Base-by-base conservation (phyloP, 225 moss, liverwort and hornwort species). In the Anthoceros angustus region DNA sequence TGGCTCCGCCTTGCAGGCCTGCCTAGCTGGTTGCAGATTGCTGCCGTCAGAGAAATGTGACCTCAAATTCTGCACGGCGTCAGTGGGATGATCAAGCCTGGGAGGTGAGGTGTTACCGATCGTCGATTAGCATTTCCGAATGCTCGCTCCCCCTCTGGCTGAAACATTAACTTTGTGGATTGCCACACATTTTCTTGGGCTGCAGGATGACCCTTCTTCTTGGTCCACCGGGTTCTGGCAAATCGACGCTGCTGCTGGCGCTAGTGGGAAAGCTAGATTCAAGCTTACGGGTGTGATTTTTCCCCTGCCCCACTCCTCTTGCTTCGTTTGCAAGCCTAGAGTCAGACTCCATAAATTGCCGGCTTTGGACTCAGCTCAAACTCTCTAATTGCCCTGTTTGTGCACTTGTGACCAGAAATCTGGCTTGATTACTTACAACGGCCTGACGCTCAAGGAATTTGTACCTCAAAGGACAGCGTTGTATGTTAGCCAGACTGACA, bases 211-310 rank as follows among this genome's bases (percentile, higher is more conserved):
- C 67, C n/a, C 67, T 84, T 70, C 74, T 80, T 0, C 67, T 84
- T 14, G 80, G 84, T 2, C 81, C 81, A 24, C 84, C 77, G 3
- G 76, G 79, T 21, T 67, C 74, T 42, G 84, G 84, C 15, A 84
- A 75, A 70, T 74, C 76, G 20, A 78, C 81, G 4, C 15, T 81
- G 40, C 69, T 79, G 42, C 72, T 68, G 50, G 73, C 77, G 3
- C 74, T 77, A 41, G 66, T 75, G 40, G 81, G 79, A 26, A 77
- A 77, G 68, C 76, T 70, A 62, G 74, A 77, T 68, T 65, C 67
- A 25, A 42, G 67, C 63, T 67, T 79, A 62, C 74, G n/a, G 62
- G 71, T 77, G 77, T 68, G 14, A 18, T n/a, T 55, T 46, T 46
- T 46, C 11, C 45, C 45, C 32, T 32, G 32, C n/a, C 32, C 32